Evolutionary conservation across 2,329 filamentous ascomycete genomes (phyloP).

Genomic region (Talaromyces sp.): DNA sequence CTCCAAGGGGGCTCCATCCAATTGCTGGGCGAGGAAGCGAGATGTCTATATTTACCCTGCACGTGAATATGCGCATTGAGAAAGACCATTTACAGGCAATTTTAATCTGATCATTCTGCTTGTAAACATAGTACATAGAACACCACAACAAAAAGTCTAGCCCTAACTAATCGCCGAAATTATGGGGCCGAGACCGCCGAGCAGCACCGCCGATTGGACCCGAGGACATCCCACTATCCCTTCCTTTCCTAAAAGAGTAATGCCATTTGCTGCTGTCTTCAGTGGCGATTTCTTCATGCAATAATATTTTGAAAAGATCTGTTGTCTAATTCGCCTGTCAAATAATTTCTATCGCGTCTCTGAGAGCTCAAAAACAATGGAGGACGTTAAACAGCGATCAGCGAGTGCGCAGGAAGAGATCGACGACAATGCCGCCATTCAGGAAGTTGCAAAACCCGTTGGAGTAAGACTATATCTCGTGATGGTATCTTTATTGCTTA

Average conservation of each 20-base stretch:
- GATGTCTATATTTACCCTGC: background rate
- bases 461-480: slow-evolving; percentile 9
- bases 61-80: background rate
- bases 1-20: too few relatives aligned
- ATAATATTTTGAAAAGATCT: background rate
- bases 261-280: background rate
- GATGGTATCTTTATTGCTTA: slow-evolving; percentile 1
- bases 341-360: background rate
- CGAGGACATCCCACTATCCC: background rate
- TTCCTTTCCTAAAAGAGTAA: background rate
- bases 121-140: slow-evolving; percentile 7
- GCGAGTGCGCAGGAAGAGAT: background rate
- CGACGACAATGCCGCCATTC: background rate
- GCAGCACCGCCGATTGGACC: slow-evolving; percentile 11
- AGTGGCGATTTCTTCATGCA: background rate
- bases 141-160: slow-evolving; percentile 7
- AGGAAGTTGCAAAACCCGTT: background rate
- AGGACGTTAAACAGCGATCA: slow-evolving; percentile 1
- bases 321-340: background rate
- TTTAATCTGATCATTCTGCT: background rate
- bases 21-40: background rate
- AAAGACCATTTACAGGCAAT: background rate
- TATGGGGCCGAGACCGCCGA: slow-evolving; percentile 11
- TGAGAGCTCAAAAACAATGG: background rate
- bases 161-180: background rate